Evolutionary conservation across 768 basidiomycete genomes (phyloP).

Genomic region (Hirschioporus abietinus): DNA sequence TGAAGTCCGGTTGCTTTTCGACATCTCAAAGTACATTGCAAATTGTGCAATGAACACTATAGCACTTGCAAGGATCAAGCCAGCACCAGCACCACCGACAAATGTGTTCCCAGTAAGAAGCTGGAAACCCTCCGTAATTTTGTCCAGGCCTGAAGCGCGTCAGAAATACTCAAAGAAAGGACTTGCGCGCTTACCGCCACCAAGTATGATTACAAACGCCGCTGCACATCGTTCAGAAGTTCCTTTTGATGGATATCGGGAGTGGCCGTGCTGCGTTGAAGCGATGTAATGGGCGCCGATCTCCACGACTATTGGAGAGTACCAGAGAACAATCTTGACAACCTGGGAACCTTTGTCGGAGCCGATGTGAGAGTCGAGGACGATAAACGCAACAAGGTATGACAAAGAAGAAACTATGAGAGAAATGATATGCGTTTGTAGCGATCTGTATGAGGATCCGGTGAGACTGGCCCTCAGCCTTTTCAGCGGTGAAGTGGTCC

Average conservation of each 20-base stretch:
- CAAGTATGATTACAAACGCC: not conserved
- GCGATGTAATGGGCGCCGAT: constrained; percentile 1
- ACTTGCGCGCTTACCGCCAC: not conserved
- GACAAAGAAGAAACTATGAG: not conserved
- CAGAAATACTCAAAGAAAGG: not conserved
- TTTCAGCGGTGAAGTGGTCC: not conserved
- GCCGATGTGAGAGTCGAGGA: not conserved
- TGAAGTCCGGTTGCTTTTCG: not conserved
- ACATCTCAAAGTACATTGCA: not conserved
- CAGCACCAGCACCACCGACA: not conserved
- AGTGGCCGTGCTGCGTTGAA: not conserved
- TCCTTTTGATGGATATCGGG: not conserved
- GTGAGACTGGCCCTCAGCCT: not conserved
- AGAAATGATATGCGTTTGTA: not conserved
- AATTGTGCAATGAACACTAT: not conserved
- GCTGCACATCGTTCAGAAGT: not conserved
- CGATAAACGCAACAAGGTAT: not conserved
- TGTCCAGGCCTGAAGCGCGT: not conserved
- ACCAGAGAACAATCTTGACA: constrained; percentile 1
- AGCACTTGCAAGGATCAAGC: not conserved
- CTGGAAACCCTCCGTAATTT: not conserved
- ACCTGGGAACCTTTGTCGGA: not conserved
- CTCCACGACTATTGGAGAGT: not conserved
- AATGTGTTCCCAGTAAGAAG: not conserved
- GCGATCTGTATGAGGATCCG: not conserved